Percentiles rank a stretch among this genome's conserved stretches.
Evolutionary conservation across 768 basidiomycete genomes (phyloP).

Genomic region (Mycena indigotica): DNA sequence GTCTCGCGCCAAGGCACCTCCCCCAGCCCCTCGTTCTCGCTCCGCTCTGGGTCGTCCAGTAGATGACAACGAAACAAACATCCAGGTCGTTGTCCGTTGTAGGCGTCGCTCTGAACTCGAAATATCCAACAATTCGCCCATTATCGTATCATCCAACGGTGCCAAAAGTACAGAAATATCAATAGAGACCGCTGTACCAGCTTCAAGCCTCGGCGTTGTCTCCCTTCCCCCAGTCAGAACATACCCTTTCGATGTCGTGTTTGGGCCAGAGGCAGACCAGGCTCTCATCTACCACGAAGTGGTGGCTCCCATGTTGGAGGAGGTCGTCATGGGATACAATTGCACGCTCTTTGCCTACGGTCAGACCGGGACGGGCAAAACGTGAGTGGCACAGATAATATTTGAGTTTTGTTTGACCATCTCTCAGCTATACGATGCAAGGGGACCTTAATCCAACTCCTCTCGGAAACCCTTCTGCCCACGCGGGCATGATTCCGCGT

Average conservation of each 20-base stretch:
- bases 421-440: constrained; percentile 88
- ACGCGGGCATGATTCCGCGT: constrained; percentile 96
- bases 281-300: constrained; percentile 92
- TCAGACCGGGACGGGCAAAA: constrained; percentile 98
- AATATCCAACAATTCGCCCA: constrained; percentile 82
- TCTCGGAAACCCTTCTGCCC: constrained; percentile 82
- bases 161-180: constrained; percentile 76
- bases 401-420: constrained; percentile 2
- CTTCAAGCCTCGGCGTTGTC: constrained; percentile 72
- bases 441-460: constrained; percentile 84
- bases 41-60: constrained; percentile 50
- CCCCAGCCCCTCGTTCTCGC: constrained; percentile 45
- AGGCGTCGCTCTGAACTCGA: constrained; percentile 85
- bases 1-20: constrained; percentile 47
- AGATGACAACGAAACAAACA: constrained; percentile 75
- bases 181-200: constrained; percentile 74
- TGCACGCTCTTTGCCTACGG: constrained; percentile 98
- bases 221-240: constrained; percentile 78
- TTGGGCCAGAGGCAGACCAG: constrained; percentile 96
- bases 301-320: constrained; percentile 87
- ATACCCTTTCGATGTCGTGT: constrained; percentile 94
- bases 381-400: constrained; percentile 57
- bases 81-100: constrained; percentile 91
- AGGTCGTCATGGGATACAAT: constrained; percentile 95
- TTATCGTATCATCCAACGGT: constrained; percentile 79